Base-by-base conservation (phyloP, 169 alveolate species). In the Perkinsus marinus region DNA sequence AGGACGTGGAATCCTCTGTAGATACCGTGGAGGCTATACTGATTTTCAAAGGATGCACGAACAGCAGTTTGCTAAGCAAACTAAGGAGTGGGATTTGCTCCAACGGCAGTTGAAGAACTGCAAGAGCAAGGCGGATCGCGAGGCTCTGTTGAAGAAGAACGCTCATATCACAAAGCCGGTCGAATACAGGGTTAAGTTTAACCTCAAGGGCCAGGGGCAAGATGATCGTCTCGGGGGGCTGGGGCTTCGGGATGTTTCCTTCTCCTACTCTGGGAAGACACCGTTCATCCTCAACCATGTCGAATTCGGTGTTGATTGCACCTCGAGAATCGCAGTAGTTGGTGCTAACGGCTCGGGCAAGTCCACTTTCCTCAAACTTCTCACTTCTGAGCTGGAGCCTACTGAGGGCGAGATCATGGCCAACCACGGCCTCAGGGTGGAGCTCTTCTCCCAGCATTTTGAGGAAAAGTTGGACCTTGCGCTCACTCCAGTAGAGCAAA, bases 341-440 rank as follows among this genome's bases (percentile, higher is more conserved):
- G 99, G 99, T 39, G 98, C 99, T 17, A 98, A 98, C 92, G 99
- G 99, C 39, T 98, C 98, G 92, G 99, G 99, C 46, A 98, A 98
- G 96, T 97, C 99, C 89, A 98, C 99, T 19, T 96, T 98, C 90
- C 95, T 98, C 46, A 97, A 97, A 94, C 95, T 98, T 38, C 96
- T 98, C 92, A 94, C 94, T 92, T 98, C 98, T 89, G 96, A 96
- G 92, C 94, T 97, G 43, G 94, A 93, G 89, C 97, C 98, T 34
- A 95, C 96, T 90, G 96, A 95, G 91, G 99, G 99, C 37, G 96
- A 96, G 92, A 95, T 97, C 68, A 96, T 95, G 92, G 97, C 97
- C 91, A 98, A 97, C 93, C 96, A 97, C 90, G 96, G 98, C 93
- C 94, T 98, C 57, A 96, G 99, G 93, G 94, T 98, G 68, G 98